Percentiles rank a stretch among this genome's conserved stretches.
Conservation (phyloP, 108 stramenopile genomes). For the Schizochytrium sp. region DNA sequence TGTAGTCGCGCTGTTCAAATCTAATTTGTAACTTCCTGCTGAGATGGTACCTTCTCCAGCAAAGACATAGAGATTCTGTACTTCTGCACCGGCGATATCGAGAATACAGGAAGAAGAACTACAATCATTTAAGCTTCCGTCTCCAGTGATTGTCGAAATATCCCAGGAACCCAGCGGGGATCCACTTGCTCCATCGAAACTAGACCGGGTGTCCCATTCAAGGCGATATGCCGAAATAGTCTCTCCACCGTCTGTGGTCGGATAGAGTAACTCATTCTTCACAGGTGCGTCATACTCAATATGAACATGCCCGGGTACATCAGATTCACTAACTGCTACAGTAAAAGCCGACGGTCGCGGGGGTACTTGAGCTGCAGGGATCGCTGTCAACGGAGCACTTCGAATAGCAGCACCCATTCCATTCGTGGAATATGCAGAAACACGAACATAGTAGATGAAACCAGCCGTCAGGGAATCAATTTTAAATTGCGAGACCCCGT, state of each 20-base stretch:
- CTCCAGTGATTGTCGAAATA: background rate
- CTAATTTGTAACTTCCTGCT: slow-evolving; percentile 25
- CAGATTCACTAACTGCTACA: slow-evolving; percentile 16
- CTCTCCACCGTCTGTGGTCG: slow-evolving; percentile 79
- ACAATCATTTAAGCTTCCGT: background rate
- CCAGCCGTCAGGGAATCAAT: background rate
- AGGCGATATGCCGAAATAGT: slow-evolving; percentile 80
- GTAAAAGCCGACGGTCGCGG: background rate
- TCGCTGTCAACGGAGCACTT: background rate
- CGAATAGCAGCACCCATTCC: background rate
- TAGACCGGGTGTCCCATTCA: slow-evolving; percentile 82
- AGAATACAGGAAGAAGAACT: background rate
- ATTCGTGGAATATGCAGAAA: background rate
- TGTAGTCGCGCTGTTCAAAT: background rate
- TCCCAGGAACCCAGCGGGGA: background rate
- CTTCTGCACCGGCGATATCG: slow-evolving; percentile 16
- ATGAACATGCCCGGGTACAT: slow-evolving; percentile 36
- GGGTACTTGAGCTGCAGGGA: background rate
- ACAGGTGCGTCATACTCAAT: background rate
- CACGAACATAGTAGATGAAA: background rate
- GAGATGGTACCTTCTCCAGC: slow-evolving; percentile 20
- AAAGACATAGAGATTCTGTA: slow-evolving; percentile 4
- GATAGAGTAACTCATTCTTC: slow-evolving; percentile 58
- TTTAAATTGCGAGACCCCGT: background rate
- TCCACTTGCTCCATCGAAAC: slow-evolving; percentile 69